phyloP scores from a whole-genome alignment of 768 basidiomycete species.

The Crucibulum laeve region DNA sequence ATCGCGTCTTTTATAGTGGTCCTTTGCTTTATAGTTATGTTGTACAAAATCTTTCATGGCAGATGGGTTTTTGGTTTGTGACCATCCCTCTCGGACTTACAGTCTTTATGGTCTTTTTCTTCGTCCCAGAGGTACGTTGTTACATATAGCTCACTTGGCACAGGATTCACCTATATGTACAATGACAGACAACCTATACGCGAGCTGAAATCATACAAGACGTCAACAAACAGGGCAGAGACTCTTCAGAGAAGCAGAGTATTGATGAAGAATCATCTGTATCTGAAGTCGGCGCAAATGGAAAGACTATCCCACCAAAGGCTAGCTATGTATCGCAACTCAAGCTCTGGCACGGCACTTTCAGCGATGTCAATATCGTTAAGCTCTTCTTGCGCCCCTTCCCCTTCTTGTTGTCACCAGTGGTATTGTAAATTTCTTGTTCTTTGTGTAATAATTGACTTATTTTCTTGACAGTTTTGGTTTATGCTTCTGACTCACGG shows the following conservation, averaged over 20 bases:
- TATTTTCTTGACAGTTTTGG: slow-evolving; percentile 19
- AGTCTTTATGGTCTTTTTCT: slow-evolving; percentile 33
- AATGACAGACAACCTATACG: slow-evolving; percentile 27
- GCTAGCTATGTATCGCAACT: slow-evolving; percentile 29
- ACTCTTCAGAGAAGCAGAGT: slow-evolving; percentile 10
- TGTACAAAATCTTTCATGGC: slow-evolving; percentile 36
- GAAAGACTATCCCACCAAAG: slow-evolving; percentile 5
- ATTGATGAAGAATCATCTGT: slow-evolving; percentile 5
- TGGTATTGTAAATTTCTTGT: slow-evolving; percentile 24
- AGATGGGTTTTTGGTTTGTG: slow-evolving; percentile 46
- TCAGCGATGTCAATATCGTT: slow-evolving; percentile 27
- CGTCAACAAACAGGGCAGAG: neutral
- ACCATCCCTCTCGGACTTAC: slow-evolving; percentile 34
- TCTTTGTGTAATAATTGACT: neutral
- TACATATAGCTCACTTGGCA: neutral
- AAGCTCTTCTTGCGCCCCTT: slow-evolving; percentile 35
- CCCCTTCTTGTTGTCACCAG: slow-evolving; percentile 37
- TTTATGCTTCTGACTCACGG: slow-evolving; percentile 34
- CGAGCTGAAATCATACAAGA: slow-evolving; percentile 7
- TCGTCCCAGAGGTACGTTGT: slow-evolving; percentile 35
- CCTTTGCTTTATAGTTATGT: slow-evolving; percentile 43
- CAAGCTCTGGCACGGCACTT: slow-evolving; percentile 31
- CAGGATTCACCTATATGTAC: neutral
- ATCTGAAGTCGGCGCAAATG: slow-evolving; percentile 1
- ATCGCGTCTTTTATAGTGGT: slow-evolving; percentile 17